Evolutionary conservation across 2,329 filamentous ascomycete genomes (phyloP).

Genomic region (Penicillium concentricum): DNA sequence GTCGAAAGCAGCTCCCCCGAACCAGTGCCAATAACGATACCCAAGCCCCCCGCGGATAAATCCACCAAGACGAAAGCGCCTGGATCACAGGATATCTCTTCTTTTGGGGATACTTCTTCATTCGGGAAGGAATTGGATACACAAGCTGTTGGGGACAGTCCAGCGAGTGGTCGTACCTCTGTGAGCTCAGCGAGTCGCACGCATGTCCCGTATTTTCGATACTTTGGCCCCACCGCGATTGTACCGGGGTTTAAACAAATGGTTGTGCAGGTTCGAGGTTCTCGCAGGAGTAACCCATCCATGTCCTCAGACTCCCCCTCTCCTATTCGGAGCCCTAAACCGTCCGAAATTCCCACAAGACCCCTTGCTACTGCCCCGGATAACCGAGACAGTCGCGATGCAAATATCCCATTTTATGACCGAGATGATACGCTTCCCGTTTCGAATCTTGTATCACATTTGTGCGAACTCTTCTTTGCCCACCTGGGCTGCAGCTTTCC

Average conservation of each 20-base stretch:
- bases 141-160: slow-evolving; percentile 30
- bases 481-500: slow-evolving; percentile 85
- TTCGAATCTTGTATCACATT: slow-evolving; percentile 70
- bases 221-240: slow-evolving; percentile 87
- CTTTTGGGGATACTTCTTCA: slow-evolving; percentile 16
- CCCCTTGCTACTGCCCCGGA: slow-evolving; percentile 23
- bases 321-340: slow-evolving; percentile 36
- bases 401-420: slow-evolving; percentile 70
- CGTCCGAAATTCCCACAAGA: slow-evolving; percentile 19
- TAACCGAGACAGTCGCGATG: slow-evolving; percentile 31
- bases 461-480: slow-evolving; percentile 77
- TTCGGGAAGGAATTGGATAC: slow-evolving; percentile 26
- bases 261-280: slow-evolving; percentile 63
- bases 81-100: slow-evolving; percentile 19
- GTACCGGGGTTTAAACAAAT: slow-evolving; percentile 91
- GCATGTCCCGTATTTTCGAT: slow-evolving; percentile 80
- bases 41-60: slow-evolving; percentile 11
- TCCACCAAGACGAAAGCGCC: slow-evolving; percentile 15
- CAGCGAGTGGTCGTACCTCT: slow-evolving; percentile 42
- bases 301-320: slow-evolving; percentile 41
- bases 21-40: slow-evolving; percentile 10
- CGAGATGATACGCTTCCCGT: slow-evolving; percentile 67
- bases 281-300: slow-evolving; percentile 41
- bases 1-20: slow-evolving; percentile 31
- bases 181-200: slow-evolving; percentile 38